Base-by-base conservation (phyloP, 2,329 filamentous ascomycete species). In the Helotiales sp. region DNA sequence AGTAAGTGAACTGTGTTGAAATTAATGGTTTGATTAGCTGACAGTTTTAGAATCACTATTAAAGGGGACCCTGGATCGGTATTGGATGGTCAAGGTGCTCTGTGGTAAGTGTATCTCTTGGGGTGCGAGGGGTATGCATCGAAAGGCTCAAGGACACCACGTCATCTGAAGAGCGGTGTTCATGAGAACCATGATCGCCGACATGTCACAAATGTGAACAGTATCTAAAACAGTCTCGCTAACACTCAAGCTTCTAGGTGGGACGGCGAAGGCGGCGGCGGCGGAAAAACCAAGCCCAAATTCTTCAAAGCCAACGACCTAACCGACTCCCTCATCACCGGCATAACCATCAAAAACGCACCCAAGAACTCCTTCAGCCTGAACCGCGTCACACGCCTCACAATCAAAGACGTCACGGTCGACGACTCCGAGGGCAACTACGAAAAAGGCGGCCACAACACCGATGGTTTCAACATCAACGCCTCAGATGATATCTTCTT, bases 241-340 rank as follows among this genome's bases (percentile, higher is more conserved):
- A 8, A 57, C n/a, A 3, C 17, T 28, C 17, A 26, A 28, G 1
- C 6, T 32, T 54, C 49, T 54, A 26, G 40, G 40, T 45, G 40
- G 40, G 40, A 45, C 13, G 63, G 63, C 7, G 8, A 54, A 77
- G 88, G 88, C 30, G 77, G 77, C 74, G 87, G 87, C 74, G 86
- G 87, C 30, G 87, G 87, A 22, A 68, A 83, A 78, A 85, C 77
- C n/a, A 90, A 90, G 83, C 88, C 88, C 70, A 86, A 89, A 80
- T 87, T 89, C 79, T 88, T 88, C 81, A 81, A 79, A 60, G 81
- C 82, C 3, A 83, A 88, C 74, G 79, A 78, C 65, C 73, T 89
- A 65, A 85, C 77, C 47, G 78, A 76, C 13, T 86, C 85, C 5
- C 77, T 74, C 40, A 86, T 87, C 76, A 78, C 75, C 28, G 77